Evolutionary conservation across 2,329 filamentous ascomycete genomes (phyloP).

Genomic region (Lachnellula subtilissima): DNA sequence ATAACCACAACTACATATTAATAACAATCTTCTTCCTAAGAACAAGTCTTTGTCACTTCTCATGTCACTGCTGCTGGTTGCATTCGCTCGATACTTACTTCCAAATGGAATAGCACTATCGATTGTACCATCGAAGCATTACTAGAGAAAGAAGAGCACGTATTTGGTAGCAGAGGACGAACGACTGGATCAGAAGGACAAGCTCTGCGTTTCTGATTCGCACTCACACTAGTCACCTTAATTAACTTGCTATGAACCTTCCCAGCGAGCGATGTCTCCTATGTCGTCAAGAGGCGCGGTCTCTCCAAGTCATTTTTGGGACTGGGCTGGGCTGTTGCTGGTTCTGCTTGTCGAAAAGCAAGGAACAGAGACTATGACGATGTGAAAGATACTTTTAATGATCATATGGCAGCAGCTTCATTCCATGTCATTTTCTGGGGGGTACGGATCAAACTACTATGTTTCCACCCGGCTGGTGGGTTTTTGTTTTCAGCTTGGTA

Average conservation of each 20-base stretch:
- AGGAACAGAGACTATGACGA: not conserved
- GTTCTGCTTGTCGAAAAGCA: not conserved
- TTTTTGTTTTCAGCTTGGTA: constrained; percentile 58
- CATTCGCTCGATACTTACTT: not conserved
- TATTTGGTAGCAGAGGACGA: not conserved
- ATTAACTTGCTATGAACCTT: not conserved
- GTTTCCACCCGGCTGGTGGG: constrained; percentile 77
- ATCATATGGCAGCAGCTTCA: constrained; percentile 41
- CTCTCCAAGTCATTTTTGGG: not conserved
- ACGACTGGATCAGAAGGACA: not conserved
- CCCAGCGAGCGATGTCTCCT: not conserved
- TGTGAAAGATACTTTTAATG: not conserved
- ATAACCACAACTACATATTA: too few species aligned
- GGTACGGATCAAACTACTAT: constrained; percentile 86
- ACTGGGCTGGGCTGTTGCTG: not conserved
- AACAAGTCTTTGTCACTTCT: not conserved
- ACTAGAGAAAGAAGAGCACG: not conserved
- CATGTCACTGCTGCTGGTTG: not conserved
- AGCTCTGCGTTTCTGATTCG: not conserved
- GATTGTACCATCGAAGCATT: not conserved
- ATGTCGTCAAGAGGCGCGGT: not conserved
- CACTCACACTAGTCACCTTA: not conserved
- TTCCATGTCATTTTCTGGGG: constrained; percentile 33
- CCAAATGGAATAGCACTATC: not conserved
- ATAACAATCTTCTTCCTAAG: too few species aligned